Evolutionary conservation across 108 stramenopile species (phyloP), one percentile per base, ranked within the genome.

Genomic region (Aurantiochytrium sp.): DNA sequence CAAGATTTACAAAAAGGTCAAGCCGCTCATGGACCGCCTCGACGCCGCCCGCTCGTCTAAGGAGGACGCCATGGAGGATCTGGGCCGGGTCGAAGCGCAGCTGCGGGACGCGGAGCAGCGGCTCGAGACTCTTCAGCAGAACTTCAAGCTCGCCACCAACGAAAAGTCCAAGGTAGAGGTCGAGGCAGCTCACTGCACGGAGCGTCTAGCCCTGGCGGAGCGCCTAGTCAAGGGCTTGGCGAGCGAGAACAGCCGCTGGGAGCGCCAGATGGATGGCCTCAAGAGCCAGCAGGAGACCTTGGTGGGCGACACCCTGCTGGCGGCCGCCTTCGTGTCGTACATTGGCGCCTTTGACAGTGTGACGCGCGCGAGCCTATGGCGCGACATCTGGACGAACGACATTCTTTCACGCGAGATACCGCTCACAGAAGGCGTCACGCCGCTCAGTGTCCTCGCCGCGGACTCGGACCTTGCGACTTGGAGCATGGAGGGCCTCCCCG

Each of bases 401-500:
- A 53, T 91, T 5, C 52, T 55, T 19, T 32, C 39, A 0, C 59
- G 90, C 22, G 89, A 87, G 34, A 89, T 92, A 10, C 92, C 92
- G 6, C 85, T 92, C 15, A 65, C 92, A 32, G 54, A 68, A 31
- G 91, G 73, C 37, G 45, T 90, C 68, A 88, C 90, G 31, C 90
- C 90, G 15, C 32, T 94, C 30, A 10, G 42, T 0, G 48, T 93
- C 30, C 85, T 94, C 37, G 90, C 91, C 3, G 68, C 87, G 22
- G 92, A 93, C n/a, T 88, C 92, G 4, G 88, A 92, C 69, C 91
- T 92, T 6, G 91, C 93, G 19, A 52, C 68, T 39, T 94, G 92
- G 91, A 88, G 92, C 37, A 90, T 87, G 37, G 91, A 94, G 88
- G 94, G 94, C 41, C 88, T 94, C 10, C 93, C 94, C 21, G 92